Evolutionary conservation across 2,329 filamentous ascomycete genomes (phyloP).

Genomic region (Botryotinia globosa): DNA sequence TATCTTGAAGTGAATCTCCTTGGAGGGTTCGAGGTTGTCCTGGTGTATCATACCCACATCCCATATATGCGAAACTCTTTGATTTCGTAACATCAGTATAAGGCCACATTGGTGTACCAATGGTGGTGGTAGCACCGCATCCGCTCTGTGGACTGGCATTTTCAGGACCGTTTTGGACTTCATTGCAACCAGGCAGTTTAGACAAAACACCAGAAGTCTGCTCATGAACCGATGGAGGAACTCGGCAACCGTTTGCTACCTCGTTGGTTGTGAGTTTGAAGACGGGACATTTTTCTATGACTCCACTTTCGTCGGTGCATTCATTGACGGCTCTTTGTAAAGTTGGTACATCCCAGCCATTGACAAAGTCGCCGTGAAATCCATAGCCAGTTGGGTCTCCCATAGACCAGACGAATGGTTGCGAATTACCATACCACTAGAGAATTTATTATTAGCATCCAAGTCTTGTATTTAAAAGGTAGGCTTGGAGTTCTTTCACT

Average conservation of each 20-base stretch:
- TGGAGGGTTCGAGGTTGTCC: slow-evolving; percentile 38
- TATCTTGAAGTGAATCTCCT: slow-evolving; percentile 15
- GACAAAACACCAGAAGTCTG: slow-evolving; percentile 44
- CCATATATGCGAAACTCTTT: slow-evolving; percentile 55
- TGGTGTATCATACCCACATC: slow-evolving; percentile 56
- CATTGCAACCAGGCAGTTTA: slow-evolving; percentile 55
- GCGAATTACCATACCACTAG: slow-evolving; percentile 43
- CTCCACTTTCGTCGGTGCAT: slow-evolving; percentile 47
- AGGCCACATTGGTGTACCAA: slow-evolving; percentile 47
- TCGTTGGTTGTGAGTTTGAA: slow-evolving; percentile 52
- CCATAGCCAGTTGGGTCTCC: slow-evolving; percentile 53
- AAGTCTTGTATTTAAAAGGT: neutral
- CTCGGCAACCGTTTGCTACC: slow-evolving; percentile 50
- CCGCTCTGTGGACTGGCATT: slow-evolving; percentile 38
- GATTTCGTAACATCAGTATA: slow-evolving; percentile 46
- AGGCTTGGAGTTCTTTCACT: neutral
- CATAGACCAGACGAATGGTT: slow-evolving; percentile 52
- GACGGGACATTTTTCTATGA: slow-evolving; percentile 44
- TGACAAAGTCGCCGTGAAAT: slow-evolving; percentile 58
- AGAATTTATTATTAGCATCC: neutral
- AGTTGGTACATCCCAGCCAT: slow-evolving; percentile 52
- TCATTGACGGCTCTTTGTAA: slow-evolving; percentile 50
- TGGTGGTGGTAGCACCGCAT: slow-evolving; percentile 48
- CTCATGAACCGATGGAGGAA: slow-evolving; percentile 47
- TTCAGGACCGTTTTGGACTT: slow-evolving; percentile 35